These are phyloP conservation scores for Colletotrichum ledebouriae DNA, from an alignment of 2,329 filamentous ascomycete genomes.

Conservation along the genomic window DNA sequence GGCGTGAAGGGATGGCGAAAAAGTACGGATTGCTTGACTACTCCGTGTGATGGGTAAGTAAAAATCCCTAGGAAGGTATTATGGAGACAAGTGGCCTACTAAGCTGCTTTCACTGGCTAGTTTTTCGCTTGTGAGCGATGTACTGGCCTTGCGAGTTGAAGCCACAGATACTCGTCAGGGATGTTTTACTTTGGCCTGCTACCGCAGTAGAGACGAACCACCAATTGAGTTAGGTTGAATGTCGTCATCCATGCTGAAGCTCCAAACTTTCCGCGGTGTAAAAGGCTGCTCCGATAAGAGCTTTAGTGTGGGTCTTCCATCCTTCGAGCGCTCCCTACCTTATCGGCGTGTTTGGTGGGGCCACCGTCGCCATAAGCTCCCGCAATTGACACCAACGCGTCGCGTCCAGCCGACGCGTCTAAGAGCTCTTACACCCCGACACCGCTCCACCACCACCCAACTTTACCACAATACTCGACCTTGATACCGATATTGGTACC, in stretches of 20 bases:
- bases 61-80: no score
- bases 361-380: slow-evolving; percentile 38
- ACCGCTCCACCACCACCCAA: slow-evolving; percentile 30
- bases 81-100: no score
- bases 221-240: no score
- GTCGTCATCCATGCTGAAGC: slow-evolving; percentile 14
- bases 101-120: no score
- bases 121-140: no score
- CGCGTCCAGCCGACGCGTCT: slow-evolving; percentile 36
- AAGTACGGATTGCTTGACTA: no score
- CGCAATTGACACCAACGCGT: slow-evolving; percentile 34
- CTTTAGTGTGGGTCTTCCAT: slow-evolving; percentile 11
- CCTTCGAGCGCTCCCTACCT: slow-evolving; percentile 26
- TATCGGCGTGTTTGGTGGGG: slow-evolving; percentile 39
- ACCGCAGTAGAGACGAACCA: no score
- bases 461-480: slow-evolving; percentile 38
- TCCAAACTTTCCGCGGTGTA: background rate
- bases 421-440: slow-evolving; percentile 31
- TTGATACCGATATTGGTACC: slow-evolving; percentile 21
- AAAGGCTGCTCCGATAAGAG: slow-evolving; percentile 21
- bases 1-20: background rate
- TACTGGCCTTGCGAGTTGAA: no score
- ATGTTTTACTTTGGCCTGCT: no score
- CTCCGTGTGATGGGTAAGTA: no score
- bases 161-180: no score